Evolutionary conservation across 306 rosid species (phyloP), one percentile per base, ranked within the genome.

Genomic region (Fagus crenata): DNA sequence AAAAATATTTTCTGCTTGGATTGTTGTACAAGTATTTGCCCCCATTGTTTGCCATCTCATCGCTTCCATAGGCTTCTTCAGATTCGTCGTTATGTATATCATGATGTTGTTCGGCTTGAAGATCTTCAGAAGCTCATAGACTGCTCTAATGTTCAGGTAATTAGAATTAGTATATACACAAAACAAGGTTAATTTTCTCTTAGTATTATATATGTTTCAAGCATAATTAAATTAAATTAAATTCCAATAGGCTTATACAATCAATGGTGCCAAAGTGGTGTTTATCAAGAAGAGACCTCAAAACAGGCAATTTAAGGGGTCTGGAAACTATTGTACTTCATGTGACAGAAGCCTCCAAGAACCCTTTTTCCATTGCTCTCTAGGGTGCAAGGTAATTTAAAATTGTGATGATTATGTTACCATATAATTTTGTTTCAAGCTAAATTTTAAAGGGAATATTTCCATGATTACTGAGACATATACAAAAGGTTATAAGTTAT

Each of bases 311-410:
- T 96, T 92, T 86, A 96, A 96, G 84, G 98, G 97, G 8, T 85
- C 99, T 0, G 98, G 98, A 71, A 96, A 96, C 83, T 89, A 92
- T 71, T 96, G 99, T 80, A 92, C 96, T 60, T 91, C 99, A 15
- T 96, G 99, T 80, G 97, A 92, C 83, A 86, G 99, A 89, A 84
- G 89, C 67, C 99, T 96, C 69, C 99, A 96, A 86, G 99, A 92
- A 74, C 98, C 99, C 72, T 96, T 86, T 69, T 84, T 88, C 67
- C 99, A 96, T 86, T 96, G 99, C 80, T 96, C 99, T 42, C 93
- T 96, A 1, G 91, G 90, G 22, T 96, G 99, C 89, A 96, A 96
- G 99, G 99, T 96, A 83, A 69, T n/a, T 2, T 22, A 22, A 22
- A 28, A n/a, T 32, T 49, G 0, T 14, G 18, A 63, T 37, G 49